Conservation (phyloP, 140 eudicot species). For the Ambrosia hybrid region DNA sequence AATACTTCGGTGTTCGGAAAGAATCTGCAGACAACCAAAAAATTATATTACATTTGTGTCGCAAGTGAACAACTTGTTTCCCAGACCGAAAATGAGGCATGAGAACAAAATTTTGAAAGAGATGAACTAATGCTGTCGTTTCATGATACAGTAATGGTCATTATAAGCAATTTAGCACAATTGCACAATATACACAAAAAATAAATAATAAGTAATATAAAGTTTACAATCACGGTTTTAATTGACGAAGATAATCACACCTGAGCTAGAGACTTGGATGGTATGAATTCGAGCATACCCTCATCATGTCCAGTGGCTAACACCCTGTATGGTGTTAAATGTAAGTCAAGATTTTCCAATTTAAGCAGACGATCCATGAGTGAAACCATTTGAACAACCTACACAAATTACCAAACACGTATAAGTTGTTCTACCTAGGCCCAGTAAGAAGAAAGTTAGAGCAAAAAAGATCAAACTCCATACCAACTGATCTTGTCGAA, state of each 20-base stretch:
- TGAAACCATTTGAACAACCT: slow-evolving; percentile 98
- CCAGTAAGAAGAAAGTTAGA: not conserved
- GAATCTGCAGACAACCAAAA: slow-evolving; percentile 53
- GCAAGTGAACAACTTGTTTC: slow-evolving; percentile 6
- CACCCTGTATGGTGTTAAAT: slow-evolving; percentile 91
- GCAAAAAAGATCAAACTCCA: not conserved
- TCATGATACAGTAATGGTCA: no score
- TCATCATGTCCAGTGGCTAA: slow-evolving; percentile 98
- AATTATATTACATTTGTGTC: slow-evolving; percentile 2
- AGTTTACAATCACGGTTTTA: not conserved
- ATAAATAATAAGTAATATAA: no score
- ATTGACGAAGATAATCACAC: slow-evolving; percentile 33
- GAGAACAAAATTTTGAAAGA: no score
- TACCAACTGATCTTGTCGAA: slow-evolving; percentile 99
- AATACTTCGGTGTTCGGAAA: slow-evolving; percentile 92
- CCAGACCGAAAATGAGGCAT: not conserved
- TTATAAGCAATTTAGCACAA: no score
- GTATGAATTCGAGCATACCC: slow-evolving; percentile 98
- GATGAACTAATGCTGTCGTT: no score
- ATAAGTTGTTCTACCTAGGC: not conserved
- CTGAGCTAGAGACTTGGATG: slow-evolving; percentile 97
- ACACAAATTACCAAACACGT: slow-evolving; percentile 19
- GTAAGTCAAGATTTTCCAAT: slow-evolving; percentile 95
- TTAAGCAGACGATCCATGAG: slow-evolving; percentile 96
- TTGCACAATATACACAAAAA: no score